phyloP scores from a whole-genome alignment of 306 rosid genomes.

The Cajanus cajan region DNA sequence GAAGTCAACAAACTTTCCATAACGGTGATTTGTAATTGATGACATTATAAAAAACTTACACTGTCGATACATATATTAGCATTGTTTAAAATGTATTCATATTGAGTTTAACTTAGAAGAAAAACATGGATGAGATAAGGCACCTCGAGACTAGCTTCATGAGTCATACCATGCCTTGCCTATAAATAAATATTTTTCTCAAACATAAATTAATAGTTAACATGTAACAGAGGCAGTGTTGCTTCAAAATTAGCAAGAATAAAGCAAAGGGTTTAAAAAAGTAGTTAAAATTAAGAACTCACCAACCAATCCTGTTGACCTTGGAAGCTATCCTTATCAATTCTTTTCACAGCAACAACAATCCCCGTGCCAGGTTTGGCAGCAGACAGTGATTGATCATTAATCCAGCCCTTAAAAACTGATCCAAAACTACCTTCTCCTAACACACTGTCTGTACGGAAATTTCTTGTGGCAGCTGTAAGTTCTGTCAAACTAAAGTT shows the following conservation, averaged over 20 bases:
- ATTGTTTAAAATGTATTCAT: neutral
- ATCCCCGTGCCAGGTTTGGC: constrained; percentile 52
- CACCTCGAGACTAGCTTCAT: constrained; percentile 3
- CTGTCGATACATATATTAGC: neutral
- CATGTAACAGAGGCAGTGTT: neutral
- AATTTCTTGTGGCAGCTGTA: constrained; percentile 57
- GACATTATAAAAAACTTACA: neutral
- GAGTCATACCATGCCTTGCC: constrained; percentile 3
- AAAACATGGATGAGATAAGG: constrained; percentile 2
- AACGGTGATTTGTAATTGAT: too few relatives aligned
- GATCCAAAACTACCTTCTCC: constrained; percentile 57
- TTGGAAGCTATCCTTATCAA: constrained; percentile 44
- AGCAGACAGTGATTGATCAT: constrained; percentile 48
- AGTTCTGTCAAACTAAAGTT: constrained; percentile 50
- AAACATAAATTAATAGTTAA: neutral
- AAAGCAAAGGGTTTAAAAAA: neutral
- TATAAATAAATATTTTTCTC: neutral
- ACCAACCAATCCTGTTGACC: constrained; percentile 59
- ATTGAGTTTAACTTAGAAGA: constrained; percentile 1
- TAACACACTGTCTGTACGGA: constrained; percentile 51
- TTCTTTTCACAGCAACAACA: constrained; percentile 56
- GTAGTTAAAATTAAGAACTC: constrained; percentile 31
- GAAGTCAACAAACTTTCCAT: neutral
- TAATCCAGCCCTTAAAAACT: constrained; percentile 73
- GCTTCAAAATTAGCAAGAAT: neutral